Percentiles rank a stretch among this genome's conserved stretches.
Evolutionary conservation across 768 basidiomycete genomes (phyloP).

Genomic region (Ramaria rubella): DNA sequence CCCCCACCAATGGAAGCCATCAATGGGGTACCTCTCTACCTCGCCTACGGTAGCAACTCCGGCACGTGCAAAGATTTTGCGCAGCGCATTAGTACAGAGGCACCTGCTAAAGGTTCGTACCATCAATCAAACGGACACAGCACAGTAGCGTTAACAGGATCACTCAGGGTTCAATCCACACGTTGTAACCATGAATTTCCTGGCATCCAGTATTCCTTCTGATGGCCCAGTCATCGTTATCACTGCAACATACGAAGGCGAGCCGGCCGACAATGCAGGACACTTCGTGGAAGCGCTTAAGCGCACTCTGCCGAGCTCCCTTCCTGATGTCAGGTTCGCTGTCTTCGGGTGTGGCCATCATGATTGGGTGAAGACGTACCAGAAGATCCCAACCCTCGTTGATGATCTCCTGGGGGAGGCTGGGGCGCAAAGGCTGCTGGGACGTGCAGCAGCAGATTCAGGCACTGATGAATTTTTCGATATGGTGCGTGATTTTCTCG

Average conservation of each 20-base stretch:
- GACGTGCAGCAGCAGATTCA: slow-evolving; percentile 38
- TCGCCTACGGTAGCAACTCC: slow-evolving; percentile 41
- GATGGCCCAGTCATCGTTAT: slow-evolving; percentile 40
- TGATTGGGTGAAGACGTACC: slow-evolving; percentile 44
- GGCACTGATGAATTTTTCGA: slow-evolving; percentile 37
- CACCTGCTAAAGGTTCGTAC: slow-evolving; percentile 28
- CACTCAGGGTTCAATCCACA: slow-evolving; percentile 33
- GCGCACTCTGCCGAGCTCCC: slow-evolving; percentile 16
- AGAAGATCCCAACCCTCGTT: slow-evolving; percentile 37
- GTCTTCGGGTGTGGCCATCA: slow-evolving; percentile 46
- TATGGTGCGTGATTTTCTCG: not conserved
- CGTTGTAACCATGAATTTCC: slow-evolving; percentile 36
- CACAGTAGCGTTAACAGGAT: not conserved
- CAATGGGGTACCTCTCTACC: slow-evolving; percentile 27
- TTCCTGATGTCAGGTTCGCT: slow-evolving; percentile 32
- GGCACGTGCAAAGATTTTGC: slow-evolving; percentile 45
- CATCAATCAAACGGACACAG: not conserved
- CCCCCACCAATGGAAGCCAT: no score
- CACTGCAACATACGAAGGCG: slow-evolving; percentile 45
- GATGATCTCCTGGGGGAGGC: slow-evolving; percentile 30
- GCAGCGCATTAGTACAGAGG: slow-evolving; percentile 36
- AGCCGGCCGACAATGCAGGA: slow-evolving; percentile 44
- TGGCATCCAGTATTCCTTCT: slow-evolving; percentile 29
- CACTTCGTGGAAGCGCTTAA: slow-evolving; percentile 39
- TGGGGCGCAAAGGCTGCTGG: slow-evolving; percentile 33